These are phyloP conservation scores for Taphrina deformans DNA, from an alignment of 1,139 yeast genomes.

Conservation along the genomic window DNA sequence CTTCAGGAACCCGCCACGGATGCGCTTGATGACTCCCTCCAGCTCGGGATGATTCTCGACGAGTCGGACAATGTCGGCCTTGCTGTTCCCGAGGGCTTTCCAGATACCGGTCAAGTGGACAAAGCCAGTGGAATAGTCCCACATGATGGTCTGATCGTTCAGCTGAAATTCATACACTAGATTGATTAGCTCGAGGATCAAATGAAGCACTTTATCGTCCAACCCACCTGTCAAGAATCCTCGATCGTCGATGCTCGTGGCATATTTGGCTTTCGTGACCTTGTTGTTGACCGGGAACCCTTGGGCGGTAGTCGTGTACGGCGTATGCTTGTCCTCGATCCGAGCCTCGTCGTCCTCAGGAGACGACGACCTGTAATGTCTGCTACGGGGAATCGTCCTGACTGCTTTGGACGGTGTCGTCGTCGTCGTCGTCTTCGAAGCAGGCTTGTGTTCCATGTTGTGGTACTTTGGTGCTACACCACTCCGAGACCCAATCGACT, in stretches of 20 bases:
- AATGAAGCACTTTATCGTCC: neutral
- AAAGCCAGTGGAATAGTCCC: constrained; percentile 87
- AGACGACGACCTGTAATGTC: neutral
- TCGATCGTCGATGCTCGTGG: constrained; percentile 71
- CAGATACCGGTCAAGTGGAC: constrained; percentile 90
- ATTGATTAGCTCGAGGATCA: neutral
- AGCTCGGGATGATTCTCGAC: constrained; percentile 71
- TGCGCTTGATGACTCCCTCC: constrained; percentile 68
- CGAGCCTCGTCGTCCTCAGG: neutral
- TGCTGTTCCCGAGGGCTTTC: constrained; percentile 73
- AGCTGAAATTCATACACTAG: constrained; percentile 66
- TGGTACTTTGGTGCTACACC: neutral
- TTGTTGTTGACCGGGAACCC: constrained; percentile 30
- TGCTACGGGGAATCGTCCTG: constrained; percentile 8
- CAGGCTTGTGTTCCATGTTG: neutral
- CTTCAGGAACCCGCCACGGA: constrained; percentile 87
- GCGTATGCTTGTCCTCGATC: constrained; percentile 1
- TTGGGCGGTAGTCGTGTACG: constrained; percentile 21
- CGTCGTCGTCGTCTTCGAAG: neutral
- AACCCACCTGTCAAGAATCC: constrained; percentile 55
- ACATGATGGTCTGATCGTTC: constrained; percentile 67
- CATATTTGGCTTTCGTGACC: constrained; percentile 48
- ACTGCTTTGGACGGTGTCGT: neutral
- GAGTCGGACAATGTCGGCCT: constrained; percentile 71
- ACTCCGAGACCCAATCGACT: neutral